phyloP scores from a whole-genome alignment of 345 rosid species.

The Acer yangbiense region DNA sequence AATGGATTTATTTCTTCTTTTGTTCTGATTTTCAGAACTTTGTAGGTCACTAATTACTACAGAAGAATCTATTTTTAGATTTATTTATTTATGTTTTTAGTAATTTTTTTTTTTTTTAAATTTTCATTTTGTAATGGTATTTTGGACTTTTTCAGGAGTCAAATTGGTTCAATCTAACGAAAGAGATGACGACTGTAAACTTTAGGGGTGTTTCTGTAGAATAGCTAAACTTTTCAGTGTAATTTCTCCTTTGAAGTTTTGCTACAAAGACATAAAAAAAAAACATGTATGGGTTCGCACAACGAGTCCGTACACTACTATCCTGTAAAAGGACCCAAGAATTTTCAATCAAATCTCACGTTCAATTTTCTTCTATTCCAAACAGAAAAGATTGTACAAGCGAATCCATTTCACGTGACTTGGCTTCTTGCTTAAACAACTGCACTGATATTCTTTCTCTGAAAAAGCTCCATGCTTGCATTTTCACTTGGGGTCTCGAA shows the following conservation, averaged over 20 bases:
- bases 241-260: no score
- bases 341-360: not conserved
- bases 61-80: constrained; percentile 25
- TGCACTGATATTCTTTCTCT: constrained; percentile 22
- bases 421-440: constrained; percentile 21
- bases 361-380: constrained; percentile 8
- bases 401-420: constrained; percentile 5
- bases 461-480: constrained; percentile 35
- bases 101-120: no score
- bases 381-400: not conserved
- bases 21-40: constrained; percentile 44
- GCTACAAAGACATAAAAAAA: no score
- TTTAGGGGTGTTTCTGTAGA: no score
- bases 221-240: no score
- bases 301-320: not conserved
- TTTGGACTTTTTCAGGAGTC: no score
- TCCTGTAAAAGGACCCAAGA: not conserved
- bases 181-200: no score
- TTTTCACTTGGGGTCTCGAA: constrained; percentile 23
- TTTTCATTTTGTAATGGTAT: no score
- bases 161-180: no score
- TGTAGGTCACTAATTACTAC: constrained; percentile 42
- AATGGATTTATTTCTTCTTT: constrained; percentile 25
- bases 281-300: no score
- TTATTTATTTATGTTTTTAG: no score